These are phyloP conservation scores for Citrus trifoliata DNA, from an alignment of 345 rosid genomes.

Conservation along the genomic window DNA sequence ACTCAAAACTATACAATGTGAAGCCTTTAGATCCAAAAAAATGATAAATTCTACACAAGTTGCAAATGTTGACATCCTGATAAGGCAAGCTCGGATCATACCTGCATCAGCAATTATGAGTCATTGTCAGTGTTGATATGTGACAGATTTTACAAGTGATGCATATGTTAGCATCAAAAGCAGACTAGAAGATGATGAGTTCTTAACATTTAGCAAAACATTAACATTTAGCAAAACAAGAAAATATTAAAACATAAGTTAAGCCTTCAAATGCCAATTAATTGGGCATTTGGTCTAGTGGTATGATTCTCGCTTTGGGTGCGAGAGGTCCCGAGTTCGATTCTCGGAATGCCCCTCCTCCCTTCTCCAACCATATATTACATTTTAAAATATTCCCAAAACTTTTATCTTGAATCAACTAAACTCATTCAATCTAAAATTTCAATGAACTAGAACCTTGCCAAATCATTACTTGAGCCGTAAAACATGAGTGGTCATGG, in stretches of 20 bases:
- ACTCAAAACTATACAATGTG: background rate
- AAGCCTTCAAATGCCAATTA: background rate
- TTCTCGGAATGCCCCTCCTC: slow-evolving; percentile 44
- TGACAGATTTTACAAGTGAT: too few relatives aligned
- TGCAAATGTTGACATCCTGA: background rate
- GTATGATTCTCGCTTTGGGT: slow-evolving; percentile 66
- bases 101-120: background rate
- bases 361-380: background rate
- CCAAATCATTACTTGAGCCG: too few relatives aligned
- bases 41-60: background rate
- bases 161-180: too few relatives aligned
- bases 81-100: background rate
- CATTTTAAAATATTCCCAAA: background rate
- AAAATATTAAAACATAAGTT: background rate
- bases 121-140: background rate
- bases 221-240: background rate
- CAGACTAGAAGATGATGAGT: too few relatives aligned
- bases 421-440: background rate
- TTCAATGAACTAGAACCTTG: too few relatives aligned
- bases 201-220: too few relatives aligned
- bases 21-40: background rate
- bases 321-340: slow-evolving; percentile 49
- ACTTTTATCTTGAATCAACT: too few relatives aligned
- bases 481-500: background rate
- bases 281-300: slow-evolving; percentile 74